A percentile compares a stretch with the other conserved stretches of the same genome.
Evolutionary conservation across 345 rosid genomes (phyloP).

Genomic region (Microcos paniculata): DNA sequence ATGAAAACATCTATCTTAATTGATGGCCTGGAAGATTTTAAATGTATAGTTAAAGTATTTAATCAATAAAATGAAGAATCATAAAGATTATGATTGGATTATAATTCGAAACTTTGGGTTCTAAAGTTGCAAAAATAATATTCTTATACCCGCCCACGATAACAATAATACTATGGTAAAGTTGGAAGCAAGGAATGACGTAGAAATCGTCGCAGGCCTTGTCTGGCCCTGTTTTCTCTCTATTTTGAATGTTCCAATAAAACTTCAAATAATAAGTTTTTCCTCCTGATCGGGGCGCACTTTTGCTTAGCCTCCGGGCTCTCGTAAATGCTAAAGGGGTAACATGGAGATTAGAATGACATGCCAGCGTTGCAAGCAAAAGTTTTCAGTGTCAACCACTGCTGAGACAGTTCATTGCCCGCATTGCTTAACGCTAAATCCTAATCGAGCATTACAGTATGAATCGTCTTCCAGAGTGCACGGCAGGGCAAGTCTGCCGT

Average conservation of each 20-base stretch:
- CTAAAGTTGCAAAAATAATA: not conserved
- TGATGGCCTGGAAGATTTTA: not conserved
- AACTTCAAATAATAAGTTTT: not conserved
- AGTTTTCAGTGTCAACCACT: not conserved
- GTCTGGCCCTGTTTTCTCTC: not conserved
- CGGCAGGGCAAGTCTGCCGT: not conserved
- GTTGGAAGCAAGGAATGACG: conserved; percentile 10
- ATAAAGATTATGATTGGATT: not conserved
- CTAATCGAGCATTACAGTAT: not conserved
- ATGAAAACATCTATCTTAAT: no score
- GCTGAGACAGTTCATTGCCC: not conserved
- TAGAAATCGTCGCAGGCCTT: not conserved
- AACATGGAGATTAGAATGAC: not conserved
- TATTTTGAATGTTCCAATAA: not conserved
- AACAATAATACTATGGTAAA: not conserved
- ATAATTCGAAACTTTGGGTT: not conserved
- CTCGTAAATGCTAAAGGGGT: not conserved
- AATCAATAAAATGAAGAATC: not conserved
- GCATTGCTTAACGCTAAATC: not conserved
- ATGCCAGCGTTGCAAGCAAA: conserved; percentile 7
- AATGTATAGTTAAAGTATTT: no score
- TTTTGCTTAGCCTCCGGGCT: not conserved
- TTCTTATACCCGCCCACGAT: not conserved
- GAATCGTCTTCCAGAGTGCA: not conserved
- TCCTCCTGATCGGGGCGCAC: not conserved